Evolutionary conservation across 257 asterid species (phyloP).

Genomic region (Ilex aquifolium): DNA sequence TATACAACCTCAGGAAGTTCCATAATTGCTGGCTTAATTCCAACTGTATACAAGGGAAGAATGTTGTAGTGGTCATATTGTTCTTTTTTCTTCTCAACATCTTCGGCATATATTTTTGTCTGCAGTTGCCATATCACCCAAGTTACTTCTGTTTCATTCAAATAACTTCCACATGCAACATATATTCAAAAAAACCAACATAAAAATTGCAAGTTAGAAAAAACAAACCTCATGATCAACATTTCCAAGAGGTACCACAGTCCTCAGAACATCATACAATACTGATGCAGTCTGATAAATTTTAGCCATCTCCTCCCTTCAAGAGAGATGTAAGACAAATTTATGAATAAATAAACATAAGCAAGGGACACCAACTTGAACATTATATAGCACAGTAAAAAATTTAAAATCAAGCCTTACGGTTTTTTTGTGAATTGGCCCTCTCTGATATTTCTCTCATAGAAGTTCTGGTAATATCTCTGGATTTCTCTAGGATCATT

Average conservation of each 20-base stretch:
- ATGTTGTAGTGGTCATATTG: conserved; percentile 85
- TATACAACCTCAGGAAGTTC: conserved; percentile 85
- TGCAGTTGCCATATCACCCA: conserved; percentile 25
- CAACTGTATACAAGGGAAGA: conserved; percentile 83
- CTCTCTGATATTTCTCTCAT: conserved; percentile 63
- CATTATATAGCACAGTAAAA: background rate
- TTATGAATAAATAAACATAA: background rate
- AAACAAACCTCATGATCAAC: conserved; percentile 66
- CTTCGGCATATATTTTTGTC: conserved; percentile 67
- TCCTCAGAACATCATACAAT: conserved; percentile 68
- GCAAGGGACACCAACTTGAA: background rate
- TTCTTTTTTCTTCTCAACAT: conserved; percentile 82
- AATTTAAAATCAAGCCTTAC: conserved; percentile 36
- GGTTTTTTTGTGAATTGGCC: conserved; percentile 85
- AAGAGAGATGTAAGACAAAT: conserved; percentile 9
- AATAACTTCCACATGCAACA: background rate
- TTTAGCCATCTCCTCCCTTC: conserved; percentile 95
- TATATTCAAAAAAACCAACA: background rate
- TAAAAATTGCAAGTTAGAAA: conserved; percentile 11
- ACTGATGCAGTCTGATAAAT: conserved; percentile 85
- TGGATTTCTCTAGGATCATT: conserved; percentile 71
- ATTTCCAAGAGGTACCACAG: conserved; percentile 54
- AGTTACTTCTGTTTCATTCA: conserved; percentile 1
- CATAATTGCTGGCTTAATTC: conserved; percentile 89
- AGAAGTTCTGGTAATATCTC: conserved; percentile 60